Evolutionary conservation across 2,329 filamentous ascomycete genomes (phyloP).

Genomic region (Colletotrichum ledebouriae): DNA sequence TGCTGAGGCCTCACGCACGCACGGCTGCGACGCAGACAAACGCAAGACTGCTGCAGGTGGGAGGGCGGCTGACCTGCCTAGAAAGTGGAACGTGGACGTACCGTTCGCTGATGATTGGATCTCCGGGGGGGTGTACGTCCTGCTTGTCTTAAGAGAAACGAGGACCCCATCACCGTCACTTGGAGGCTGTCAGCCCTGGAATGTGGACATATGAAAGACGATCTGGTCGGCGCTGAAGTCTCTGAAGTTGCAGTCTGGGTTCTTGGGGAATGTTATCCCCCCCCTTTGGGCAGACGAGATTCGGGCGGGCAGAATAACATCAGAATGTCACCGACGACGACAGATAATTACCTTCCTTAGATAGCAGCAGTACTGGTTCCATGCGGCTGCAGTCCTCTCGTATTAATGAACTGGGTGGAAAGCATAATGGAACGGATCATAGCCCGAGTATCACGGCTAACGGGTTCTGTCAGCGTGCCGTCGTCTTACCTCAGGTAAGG

Average conservation of each 20-base stretch:
- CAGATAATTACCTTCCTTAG: too few species aligned
- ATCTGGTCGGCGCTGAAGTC: constrained; percentile 14
- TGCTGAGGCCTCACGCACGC: neutral
- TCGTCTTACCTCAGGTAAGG: too few species aligned
- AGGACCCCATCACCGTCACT: constrained; percentile 11
- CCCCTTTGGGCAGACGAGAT: constrained; percentile 26
- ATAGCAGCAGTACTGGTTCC: too few species aligned
- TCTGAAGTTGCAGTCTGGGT: constrained; percentile 3
- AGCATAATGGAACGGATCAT: too few species aligned
- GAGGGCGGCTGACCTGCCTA: constrained; percentile 38
- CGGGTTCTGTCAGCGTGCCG: too few species aligned
- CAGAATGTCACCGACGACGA: neutral
- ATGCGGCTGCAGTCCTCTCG: too few species aligned
- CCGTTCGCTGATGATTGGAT: too few species aligned
- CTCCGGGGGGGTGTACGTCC: neutral
- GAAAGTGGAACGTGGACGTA: constrained; percentile 30
- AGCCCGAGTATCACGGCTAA: too few species aligned
- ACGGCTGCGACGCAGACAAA: constrained; percentile 3
- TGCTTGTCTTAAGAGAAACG: constrained; percentile 8
- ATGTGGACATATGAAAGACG: constrained; percentile 23
- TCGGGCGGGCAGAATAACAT: constrained; percentile 20
- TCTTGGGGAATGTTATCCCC: constrained; percentile 1
- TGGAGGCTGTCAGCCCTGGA: constrained; percentile 23
- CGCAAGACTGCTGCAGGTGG: constrained; percentile 19
- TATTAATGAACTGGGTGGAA: neutral